Evolutionary conservation across 2,329 filamentous ascomycete species (phyloP), one percentile per base, ranked within the genome.

Genomic region (Neodidymelliopsis sp.): DNA sequence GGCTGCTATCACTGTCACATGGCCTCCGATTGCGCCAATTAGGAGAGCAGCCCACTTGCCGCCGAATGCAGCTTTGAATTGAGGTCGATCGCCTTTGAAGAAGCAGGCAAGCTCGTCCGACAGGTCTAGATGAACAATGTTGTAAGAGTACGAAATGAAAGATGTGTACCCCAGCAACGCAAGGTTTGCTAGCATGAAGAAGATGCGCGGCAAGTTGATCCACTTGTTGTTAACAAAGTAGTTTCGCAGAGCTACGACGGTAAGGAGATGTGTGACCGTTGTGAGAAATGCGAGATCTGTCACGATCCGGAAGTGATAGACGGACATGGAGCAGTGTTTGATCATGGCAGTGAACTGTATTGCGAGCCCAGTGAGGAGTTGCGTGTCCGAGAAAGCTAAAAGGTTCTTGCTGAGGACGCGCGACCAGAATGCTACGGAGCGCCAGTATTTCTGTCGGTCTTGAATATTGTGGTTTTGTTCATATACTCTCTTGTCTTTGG

Each of bases 211-310:
- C 3, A 70, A 41, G 20, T 68, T 68, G 39, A 68, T 66, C 66
- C 66, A 70, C 18, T 49, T 54, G 39, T 70, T 57, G 18, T 62
- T 60, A 6, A 70, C 66, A 31, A 70, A 70, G 46, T 68, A 70
- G 25, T 70, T 55, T 4, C 65, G 52, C 2, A 70, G 54, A 0
- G 60, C 56, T 11, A 70, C 56, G 2, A 70, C 57, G 2, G 64
- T 58, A 3, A 70, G 51, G 0, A 70, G 56, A 34, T 70, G 67
- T 5, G 65, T 67, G 6, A 70, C 59, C 0, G 66, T 68, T 0
- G 66, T 70, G 2, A 70, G 53, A 20, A 70, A 69, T 0, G 63
- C 66, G 10, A 69, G 58, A 16, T 70, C 64, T 2, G 53, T 57
- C 2, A 68, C 62, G 41, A 70, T 59, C 4, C 54, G 46, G 51